Percentiles rank a stretch among this genome's conserved stretches.
Evolutionary conservation across 2,329 filamentous ascomycete species (phyloP).

Genomic region (Aspergillus melleus): DNA sequence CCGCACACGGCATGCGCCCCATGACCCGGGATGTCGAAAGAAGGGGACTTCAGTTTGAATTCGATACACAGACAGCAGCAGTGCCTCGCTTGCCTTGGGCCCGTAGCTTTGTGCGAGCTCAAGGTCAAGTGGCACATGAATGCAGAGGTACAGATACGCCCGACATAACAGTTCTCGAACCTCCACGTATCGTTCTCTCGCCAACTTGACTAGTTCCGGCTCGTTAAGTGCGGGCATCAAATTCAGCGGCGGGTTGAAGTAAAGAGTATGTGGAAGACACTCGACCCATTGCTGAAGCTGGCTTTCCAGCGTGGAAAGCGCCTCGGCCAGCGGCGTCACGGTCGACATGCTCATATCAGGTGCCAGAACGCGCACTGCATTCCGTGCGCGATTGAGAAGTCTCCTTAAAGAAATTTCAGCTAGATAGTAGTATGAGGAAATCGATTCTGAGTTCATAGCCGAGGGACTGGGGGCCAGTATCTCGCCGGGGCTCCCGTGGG

Average conservation of each 20-base stretch:
- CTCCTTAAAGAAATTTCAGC: conserved; percentile 28
- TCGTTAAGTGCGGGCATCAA: conserved; percentile 16
- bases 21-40: conserved; percentile 27
- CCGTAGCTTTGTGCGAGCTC: conserved; percentile 20
- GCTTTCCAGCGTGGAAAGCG: conserved; percentile 20
- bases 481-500: conserved; percentile 12
- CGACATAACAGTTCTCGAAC: conserved; percentile 27
- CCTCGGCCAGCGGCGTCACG: conserved; percentile 17
- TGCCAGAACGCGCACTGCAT: conserved; percentile 22
- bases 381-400: conserved; percentile 34
- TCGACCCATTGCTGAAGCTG: conserved; percentile 28
- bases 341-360: conserved; percentile 16
- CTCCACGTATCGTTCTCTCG: conserved; percentile 26
- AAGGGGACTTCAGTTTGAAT: conserved; percentile 27
- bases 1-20: conserved; percentile 27
- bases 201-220: conserved; percentile 25
- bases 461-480: conserved; percentile 13
- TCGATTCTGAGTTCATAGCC: conserved; percentile 18
- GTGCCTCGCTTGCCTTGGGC: conserved; percentile 23
- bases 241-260: conserved; percentile 25
- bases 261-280: conserved; percentile 23
- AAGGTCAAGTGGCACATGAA: conserved; percentile 19
- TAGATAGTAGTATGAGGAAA: conserved; percentile 27
- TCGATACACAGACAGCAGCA: conserved; percentile 24
- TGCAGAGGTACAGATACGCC: conserved; percentile 25